phyloP scores from a whole-genome alignment of 1,139 yeast species.

The Protomyces lactucae-debilis region DNA sequence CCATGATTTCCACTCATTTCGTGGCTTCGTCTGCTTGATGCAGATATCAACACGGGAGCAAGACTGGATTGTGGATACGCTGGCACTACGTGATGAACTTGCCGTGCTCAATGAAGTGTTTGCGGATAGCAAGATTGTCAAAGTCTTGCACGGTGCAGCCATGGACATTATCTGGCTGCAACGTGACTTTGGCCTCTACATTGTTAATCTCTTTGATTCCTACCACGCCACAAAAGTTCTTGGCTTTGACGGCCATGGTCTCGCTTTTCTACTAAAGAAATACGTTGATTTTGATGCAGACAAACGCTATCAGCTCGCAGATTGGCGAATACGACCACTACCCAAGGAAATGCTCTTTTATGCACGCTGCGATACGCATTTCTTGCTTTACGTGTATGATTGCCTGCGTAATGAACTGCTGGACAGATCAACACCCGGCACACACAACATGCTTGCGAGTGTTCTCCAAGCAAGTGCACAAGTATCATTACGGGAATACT shows the following conservation, averaged over 20 bases:
- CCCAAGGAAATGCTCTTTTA: conserved; percentile 71
- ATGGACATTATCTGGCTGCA: conserved; percentile 98
- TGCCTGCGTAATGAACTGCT: conserved; percentile 62
- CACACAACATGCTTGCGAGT: conserved; percentile 44
- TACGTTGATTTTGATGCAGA: conserved; percentile 83
- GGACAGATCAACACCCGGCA: conserved; percentile 39
- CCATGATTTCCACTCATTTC: conserved; percentile 84
- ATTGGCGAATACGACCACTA: conserved; percentile 91
- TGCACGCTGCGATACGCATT: conserved; percentile 95
- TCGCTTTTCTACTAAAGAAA: conserved; percentile 75
- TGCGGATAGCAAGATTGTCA: conserved; percentile 71
- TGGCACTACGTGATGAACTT: conserved; percentile 67
- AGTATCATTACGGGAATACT: conserved; percentile 79
- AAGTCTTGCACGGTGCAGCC: conserved; percentile 92
- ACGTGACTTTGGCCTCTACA: conserved; percentile 84
- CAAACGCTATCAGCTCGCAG: conserved; percentile 91
- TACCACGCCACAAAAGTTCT: conserved; percentile 78
- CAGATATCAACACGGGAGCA: conserved; percentile 79
- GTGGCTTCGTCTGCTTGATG: conserved; percentile 89
- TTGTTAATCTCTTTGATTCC: conserved; percentile 88
- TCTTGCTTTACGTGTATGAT: conserved; percentile 73
- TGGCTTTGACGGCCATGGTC: conserved; percentile 73
- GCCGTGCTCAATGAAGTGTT: conserved; percentile 65
- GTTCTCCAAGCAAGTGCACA: conserved; percentile 73
- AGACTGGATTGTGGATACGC: conserved; percentile 80